phyloP scores from a whole-genome alignment of 2,329 filamentous ascomycete species.

The Botrytis cinerea region DNA sequence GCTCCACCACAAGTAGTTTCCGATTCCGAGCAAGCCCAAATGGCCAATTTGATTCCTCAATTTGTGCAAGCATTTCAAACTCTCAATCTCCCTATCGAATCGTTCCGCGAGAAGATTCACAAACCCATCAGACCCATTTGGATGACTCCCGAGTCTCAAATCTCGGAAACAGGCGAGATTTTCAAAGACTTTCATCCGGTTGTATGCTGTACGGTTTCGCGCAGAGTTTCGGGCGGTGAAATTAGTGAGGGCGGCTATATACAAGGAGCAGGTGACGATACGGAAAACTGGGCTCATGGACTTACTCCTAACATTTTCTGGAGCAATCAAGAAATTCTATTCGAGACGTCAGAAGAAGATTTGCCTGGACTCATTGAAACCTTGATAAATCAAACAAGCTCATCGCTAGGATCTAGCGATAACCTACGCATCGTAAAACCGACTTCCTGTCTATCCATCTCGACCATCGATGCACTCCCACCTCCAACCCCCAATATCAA shows the following conservation, averaged over 20 bases:
- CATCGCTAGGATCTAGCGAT: not conserved
- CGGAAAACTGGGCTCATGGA: constrained; percentile 86
- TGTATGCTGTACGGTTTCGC: constrained; percentile 83
- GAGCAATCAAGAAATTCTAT: constrained; percentile 61
- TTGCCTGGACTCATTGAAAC: constrained; percentile 53
- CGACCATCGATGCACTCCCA: constrained; percentile 28
- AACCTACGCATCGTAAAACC: constrained; percentile 34
- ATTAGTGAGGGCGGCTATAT: constrained; percentile 76
- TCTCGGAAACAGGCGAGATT: constrained; percentile 46
- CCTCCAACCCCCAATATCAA: not conserved
- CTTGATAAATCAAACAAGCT: constrained; percentile 44
- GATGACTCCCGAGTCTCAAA: constrained; percentile 69
- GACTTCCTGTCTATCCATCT: constrained; percentile 38
- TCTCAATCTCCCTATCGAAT: constrained; percentile 61
- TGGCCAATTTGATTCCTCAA: constrained; percentile 54
- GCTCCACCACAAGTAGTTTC: constrained; percentile 74
- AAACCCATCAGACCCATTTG: constrained; percentile 79
- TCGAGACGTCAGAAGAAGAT: constrained; percentile 66
- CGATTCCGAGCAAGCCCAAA: constrained; percentile 76
- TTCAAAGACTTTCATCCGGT: constrained; percentile 68
- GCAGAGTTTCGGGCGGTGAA: constrained; percentile 68
- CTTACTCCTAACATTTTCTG: constrained; percentile 82
- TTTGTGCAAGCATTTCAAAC: constrained; percentile 56
- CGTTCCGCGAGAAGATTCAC: constrained; percentile 56
- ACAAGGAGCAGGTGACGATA: constrained; percentile 92